Conservation (phyloP, 2,329 filamentous ascomycete genomes). For the Bisporella sp. region DNA sequence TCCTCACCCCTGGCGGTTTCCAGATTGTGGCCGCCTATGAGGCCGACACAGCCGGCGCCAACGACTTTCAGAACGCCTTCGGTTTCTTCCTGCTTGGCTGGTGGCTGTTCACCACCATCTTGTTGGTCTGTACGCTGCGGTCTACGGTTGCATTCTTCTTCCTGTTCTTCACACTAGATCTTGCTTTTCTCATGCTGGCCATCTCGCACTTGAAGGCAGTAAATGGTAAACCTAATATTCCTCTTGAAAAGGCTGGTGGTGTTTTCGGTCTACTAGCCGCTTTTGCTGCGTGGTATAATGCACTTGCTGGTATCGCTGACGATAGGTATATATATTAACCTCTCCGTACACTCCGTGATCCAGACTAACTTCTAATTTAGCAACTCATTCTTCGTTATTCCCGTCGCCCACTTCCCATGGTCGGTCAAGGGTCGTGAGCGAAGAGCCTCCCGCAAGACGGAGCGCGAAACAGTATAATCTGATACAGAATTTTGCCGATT, state of each 20-base stretch:
- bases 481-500: not conserved
- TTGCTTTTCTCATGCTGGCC: constrained; percentile 50
- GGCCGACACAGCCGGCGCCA: constrained; percentile 18
- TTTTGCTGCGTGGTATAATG: constrained; percentile 83
- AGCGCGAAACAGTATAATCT: constrained; percentile 26
- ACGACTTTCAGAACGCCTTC: constrained; percentile 42
- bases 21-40: constrained; percentile 34
- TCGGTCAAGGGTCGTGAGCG: constrained; percentile 65
- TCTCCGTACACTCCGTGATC: not conserved
- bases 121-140: constrained; percentile 49
- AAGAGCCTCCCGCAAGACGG: constrained; percentile 43
- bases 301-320: constrained; percentile 74
- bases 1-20: constrained; percentile 51
- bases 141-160: constrained; percentile 55
- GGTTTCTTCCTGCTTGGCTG: constrained; percentile 53
- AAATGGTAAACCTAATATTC: constrained; percentile 32
- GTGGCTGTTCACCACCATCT: constrained; percentile 56
- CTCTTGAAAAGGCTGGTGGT: constrained; percentile 64
- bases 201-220: constrained; percentile 28
- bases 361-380: constrained; percentile 42
- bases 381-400: constrained; percentile 83
- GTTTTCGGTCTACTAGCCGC: constrained; percentile 75
- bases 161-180: constrained; percentile 51
- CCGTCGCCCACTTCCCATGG: constrained; percentile 94
- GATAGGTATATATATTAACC: constrained; percentile 42